Evolutionary conservation across 2,329 filamentous ascomycete species (phyloP).

Genomic region (Clarireedia sp.): DNA sequence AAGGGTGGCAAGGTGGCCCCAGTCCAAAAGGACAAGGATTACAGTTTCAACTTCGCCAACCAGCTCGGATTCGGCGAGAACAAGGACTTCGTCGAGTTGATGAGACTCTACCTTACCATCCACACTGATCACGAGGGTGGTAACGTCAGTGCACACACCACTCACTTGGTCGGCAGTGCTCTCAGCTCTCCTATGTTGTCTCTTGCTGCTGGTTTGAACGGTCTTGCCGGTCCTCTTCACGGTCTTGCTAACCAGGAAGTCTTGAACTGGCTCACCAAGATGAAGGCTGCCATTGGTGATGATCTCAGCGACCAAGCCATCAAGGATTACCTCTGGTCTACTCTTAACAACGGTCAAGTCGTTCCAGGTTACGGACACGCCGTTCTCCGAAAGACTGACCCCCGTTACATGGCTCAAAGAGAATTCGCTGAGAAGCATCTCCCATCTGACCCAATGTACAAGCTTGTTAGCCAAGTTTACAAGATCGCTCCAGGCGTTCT

Average conservation of each 20-base stretch:
- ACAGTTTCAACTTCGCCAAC: slow-evolving; percentile 98
- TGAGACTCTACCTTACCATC: slow-evolving; percentile 99
- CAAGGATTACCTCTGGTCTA: slow-evolving; percentile 98
- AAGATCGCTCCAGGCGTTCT: slow-evolving; percentile 98
- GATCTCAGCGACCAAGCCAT: slow-evolving; percentile 95
- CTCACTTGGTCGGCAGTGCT: slow-evolving; percentile 92
- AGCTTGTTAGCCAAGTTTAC: slow-evolving; percentile 99
- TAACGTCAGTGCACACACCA: slow-evolving; percentile 97
- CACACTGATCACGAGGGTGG: slow-evolving; percentile 99
- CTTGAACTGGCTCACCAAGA: slow-evolving; percentile 97
- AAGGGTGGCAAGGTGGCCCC: slow-evolving; percentile 98
- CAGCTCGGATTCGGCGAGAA: slow-evolving; percentile 95
- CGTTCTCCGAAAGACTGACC: slow-evolving; percentile 98
- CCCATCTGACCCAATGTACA: slow-evolving; percentile 98
- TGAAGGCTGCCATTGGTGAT: slow-evolving; percentile 91
- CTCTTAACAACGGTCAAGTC: slow-evolving; percentile 89
- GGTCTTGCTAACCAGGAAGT: slow-evolving; percentile 99
- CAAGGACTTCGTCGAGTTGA: slow-evolving; percentile 93
- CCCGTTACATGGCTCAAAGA: slow-evolving; percentile 97
- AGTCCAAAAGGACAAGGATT: slow-evolving; percentile 98
- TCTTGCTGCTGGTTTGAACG: slow-evolving; percentile 91
- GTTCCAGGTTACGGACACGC: slow-evolving; percentile 98
- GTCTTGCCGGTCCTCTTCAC: slow-evolving; percentile 96
- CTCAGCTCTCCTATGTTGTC: slow-evolving; percentile 98
- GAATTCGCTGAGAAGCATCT: slow-evolving; percentile 64